These are phyloP conservation scores for Stagonosporopsis chrysanthemi DNA, from an alignment of 2,329 filamentous ascomycete genomes.

Conservation along the genomic window DNA sequence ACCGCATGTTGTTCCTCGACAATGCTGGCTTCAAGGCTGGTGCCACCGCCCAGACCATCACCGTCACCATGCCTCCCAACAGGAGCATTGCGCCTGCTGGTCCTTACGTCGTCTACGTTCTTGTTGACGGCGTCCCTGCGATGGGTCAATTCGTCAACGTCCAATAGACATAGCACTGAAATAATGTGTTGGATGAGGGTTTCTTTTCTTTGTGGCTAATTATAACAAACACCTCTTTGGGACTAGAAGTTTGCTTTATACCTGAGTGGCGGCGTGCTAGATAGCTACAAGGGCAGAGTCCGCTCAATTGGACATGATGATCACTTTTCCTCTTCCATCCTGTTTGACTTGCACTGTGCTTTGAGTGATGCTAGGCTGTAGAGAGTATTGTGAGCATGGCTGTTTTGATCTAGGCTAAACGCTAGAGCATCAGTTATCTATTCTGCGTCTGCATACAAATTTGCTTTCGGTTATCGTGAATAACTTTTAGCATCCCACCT, in stretches of 20 bases:
- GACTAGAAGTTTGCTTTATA: slow-evolving; percentile 2
- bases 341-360: neutral
- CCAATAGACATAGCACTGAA: slow-evolving; percentile 28
- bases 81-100: slow-evolving; percentile 65
- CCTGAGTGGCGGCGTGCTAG: slow-evolving; percentile 10
- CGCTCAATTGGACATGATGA: slow-evolving; percentile 9
- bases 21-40: slow-evolving; percentile 56
- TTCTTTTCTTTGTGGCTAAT: slow-evolving; percentile 10
- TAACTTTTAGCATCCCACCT: too few relatives aligned
- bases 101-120: slow-evolving; percentile 67
- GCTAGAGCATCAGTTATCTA: too few relatives aligned
- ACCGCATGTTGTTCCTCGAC: slow-evolving; percentile 64
- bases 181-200: slow-evolving; percentile 12
- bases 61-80: slow-evolving; percentile 63
- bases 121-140: slow-evolving; percentile 63
- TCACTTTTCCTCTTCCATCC: neutral
- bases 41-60: slow-evolving; percentile 55
- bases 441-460: too few relatives aligned
- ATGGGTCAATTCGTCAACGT: slow-evolving; percentile 61
- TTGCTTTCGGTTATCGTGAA: too few relatives aligned
- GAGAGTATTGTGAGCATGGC: too few relatives aligned
- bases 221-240: slow-evolving; percentile 9
- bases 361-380: neutral
- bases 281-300: slow-evolving; percentile 8
- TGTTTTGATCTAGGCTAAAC: too few relatives aligned